These are phyloP conservation scores for Suillus decipiens DNA, from an alignment of 768 basidiomycete genomes.

Conservation along the genomic window DNA sequence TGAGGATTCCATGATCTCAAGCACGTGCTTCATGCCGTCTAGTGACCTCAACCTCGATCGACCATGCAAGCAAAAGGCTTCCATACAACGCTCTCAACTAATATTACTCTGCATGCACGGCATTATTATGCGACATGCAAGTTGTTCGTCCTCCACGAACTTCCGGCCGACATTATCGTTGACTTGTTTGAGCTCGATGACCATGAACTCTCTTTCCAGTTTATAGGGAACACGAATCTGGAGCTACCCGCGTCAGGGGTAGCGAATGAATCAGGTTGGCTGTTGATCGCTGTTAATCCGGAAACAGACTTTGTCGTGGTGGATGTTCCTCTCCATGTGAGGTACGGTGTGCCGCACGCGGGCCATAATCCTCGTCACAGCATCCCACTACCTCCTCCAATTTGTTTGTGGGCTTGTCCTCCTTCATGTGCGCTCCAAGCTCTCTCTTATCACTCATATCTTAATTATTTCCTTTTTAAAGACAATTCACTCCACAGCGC, in stretches of 20 bases:
- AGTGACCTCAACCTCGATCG: conserved; percentile 1
- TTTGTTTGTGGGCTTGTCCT: conserved; percentile 36
- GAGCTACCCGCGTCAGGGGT: conserved; percentile 45
- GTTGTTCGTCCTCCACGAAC: conserved; percentile 35
- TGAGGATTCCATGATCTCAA: not conserved
- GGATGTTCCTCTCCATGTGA: conserved; percentile 45
- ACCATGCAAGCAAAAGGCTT: conserved; percentile 29
- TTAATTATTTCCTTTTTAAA: conserved; percentile 6
- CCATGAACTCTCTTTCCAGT: conserved; percentile 33
- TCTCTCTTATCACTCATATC: not conserved
- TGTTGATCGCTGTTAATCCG: conserved; percentile 34
- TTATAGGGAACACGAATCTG: conserved; percentile 41
- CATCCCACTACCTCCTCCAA: conserved; percentile 28
- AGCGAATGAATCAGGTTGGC: conserved; percentile 18
- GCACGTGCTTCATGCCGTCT: not conserved
- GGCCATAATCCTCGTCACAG: conserved; percentile 17
- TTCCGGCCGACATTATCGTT: conserved; percentile 43
- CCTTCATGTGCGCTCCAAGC: conserved; percentile 21
- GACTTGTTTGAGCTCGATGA: conserved; percentile 46
- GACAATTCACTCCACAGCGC: conserved; percentile 1
- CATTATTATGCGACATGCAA: conserved; percentile 23
- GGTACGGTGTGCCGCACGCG: conserved; percentile 38
- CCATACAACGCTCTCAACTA: conserved; percentile 32
- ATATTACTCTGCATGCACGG: conserved; percentile 14
- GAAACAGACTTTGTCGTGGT: conserved; percentile 20